phyloP scores from a whole-genome alignment of 1,139 yeast genomes.

The Meyerozyma guilliermondii region DNA sequence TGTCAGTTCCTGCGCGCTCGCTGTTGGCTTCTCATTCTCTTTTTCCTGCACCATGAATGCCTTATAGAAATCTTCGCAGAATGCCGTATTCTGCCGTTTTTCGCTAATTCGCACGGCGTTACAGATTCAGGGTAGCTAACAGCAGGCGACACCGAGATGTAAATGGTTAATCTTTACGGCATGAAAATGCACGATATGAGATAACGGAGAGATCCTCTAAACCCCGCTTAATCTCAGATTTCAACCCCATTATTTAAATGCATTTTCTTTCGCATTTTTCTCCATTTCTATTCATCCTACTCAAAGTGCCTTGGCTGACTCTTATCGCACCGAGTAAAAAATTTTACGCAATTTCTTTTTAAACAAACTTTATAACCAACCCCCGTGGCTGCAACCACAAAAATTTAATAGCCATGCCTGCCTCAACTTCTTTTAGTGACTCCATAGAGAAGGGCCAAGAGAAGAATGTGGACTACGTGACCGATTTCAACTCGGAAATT shows the following conservation, averaged over 20 bases:
- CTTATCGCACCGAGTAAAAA: not conserved
- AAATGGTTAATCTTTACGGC: too few relatives aligned
- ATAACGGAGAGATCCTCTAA: not conserved
- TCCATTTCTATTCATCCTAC: too few relatives aligned
- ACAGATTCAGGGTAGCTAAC: not conserved
- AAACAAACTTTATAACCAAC: not conserved
- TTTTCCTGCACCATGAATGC: not conserved
- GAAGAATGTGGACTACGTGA: conserved; percentile 8
- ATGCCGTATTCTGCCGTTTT: not conserved
- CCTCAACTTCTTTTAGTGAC: not conserved
- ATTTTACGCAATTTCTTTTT: not conserved
- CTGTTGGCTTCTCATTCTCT: not conserved
- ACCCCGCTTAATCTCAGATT: too few relatives aligned
- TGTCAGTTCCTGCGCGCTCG: too few relatives aligned
- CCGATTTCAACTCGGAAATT: conserved; percentile 7
- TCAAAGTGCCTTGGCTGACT: not conserved
- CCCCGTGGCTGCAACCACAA: not conserved
- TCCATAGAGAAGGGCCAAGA: not conserved
- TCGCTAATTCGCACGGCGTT: not conserved
- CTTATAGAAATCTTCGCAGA: not conserved
- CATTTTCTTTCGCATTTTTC: too few relatives aligned
- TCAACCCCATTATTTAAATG: too few relatives aligned
- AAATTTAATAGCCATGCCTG: not conserved
- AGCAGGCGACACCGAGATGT: not conserved
- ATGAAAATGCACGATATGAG: not conserved